Conservation (phyloP, 345 rosid genomes). For the Ceriops decandra region DNA sequence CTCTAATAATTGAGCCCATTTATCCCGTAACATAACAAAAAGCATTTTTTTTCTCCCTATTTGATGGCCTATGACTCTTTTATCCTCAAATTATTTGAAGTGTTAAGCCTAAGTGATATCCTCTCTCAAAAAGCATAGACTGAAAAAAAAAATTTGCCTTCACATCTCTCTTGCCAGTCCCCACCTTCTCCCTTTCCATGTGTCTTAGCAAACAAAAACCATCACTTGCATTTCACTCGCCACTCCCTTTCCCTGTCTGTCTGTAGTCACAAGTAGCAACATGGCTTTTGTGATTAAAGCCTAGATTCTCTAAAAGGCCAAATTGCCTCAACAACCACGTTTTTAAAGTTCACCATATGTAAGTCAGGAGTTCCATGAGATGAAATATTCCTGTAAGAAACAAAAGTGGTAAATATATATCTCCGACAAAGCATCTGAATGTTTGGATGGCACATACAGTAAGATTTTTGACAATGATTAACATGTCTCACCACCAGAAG, state of each 20-base stretch:
- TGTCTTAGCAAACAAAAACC: neutral
- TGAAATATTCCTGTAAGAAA: neutral
- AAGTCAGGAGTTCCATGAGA: neutral
- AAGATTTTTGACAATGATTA: too few relatives aligned
- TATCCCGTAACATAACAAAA: neutral
- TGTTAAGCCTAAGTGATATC: neutral
- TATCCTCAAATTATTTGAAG: neutral
- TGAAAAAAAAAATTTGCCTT: neutral
- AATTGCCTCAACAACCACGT: too few relatives aligned
- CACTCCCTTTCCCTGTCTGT: neutral
- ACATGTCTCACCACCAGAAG: too few relatives aligned
- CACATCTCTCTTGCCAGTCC: too few relatives aligned
- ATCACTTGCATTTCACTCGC: neutral
- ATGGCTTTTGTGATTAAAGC: neutral
- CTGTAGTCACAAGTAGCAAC: neutral
- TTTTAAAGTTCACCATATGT: neutral
- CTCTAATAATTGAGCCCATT: neutral
- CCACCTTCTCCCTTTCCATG: too few relatives aligned
- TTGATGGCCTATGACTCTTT: neutral
- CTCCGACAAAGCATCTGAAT: neutral
- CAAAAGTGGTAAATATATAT: neutral
- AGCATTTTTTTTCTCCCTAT: neutral
- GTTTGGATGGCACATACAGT: too few relatives aligned
- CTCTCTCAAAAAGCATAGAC: neutral
- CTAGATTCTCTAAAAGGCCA: too few relatives aligned